Evolutionary conservation across 2,329 filamentous ascomycete species (phyloP).

Genomic region (Penicillium corylophilum): DNA sequence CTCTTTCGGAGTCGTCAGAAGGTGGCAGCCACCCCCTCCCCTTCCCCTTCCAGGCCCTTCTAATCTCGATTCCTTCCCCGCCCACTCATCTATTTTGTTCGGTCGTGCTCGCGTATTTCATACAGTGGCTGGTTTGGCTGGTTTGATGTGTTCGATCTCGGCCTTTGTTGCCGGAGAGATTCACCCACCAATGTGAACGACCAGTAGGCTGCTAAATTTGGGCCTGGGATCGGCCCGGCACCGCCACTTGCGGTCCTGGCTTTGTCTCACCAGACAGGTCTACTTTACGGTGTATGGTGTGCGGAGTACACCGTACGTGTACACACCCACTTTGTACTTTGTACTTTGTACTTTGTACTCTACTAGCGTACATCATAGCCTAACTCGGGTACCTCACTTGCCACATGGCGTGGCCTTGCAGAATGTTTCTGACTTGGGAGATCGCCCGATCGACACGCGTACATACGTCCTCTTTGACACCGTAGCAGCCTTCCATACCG

Average conservation of each 20-base stretch:
- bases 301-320: too few species aligned
- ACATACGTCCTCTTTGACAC: conserved; percentile 21
- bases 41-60: neutral
- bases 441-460: conserved; percentile 19
- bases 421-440: conserved; percentile 19
- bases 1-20: neutral
- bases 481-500: conserved; percentile 27
- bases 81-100: neutral
- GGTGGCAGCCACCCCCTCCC: conserved; percentile 1
- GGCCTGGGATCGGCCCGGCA: neutral
- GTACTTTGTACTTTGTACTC: neutral
- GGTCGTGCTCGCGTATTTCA: neutral
- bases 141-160: conserved; percentile 12
- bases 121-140: neutral
- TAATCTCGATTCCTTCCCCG: neutral
- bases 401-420: conserved; percentile 29
- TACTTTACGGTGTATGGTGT: too few species aligned
- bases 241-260: neutral
- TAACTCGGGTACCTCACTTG: conserved; percentile 1
- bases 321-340: too few species aligned
- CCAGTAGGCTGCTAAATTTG: neutral
- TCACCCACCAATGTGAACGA: too few species aligned
- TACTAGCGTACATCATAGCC: conserved; percentile 15
- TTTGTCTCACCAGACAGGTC: too few species aligned
- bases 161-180: conserved; percentile 1